A percentile compares a stretch with the other conserved stretches of the same genome.
phyloP scores from a whole-genome alignment of 2,329 filamentous ascomycete species.

The Aspergillus jensenii region DNA sequence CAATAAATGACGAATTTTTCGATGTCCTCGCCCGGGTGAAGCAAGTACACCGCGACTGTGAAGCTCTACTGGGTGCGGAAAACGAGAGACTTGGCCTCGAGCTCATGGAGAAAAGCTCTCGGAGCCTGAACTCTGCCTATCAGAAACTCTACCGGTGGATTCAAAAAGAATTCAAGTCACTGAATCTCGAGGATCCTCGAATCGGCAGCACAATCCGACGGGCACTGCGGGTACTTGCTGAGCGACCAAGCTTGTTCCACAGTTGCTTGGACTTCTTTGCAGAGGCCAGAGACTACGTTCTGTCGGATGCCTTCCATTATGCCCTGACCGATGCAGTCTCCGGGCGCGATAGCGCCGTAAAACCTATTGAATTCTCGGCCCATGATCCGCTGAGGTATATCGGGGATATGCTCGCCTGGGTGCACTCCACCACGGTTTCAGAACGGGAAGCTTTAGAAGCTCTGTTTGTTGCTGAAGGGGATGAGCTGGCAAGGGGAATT shows the following conservation, averaged over 20 bases:
- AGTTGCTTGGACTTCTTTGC: constrained; percentile 92
- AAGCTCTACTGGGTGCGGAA: constrained; percentile 84
- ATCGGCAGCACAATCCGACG: constrained; percentile 81
- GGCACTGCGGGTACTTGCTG: constrained; percentile 82
- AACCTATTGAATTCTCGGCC: constrained; percentile 90
- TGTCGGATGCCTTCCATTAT: constrained; percentile 85
- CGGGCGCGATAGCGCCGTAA: constrained; percentile 62
- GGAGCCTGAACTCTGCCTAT: constrained; percentile 82
- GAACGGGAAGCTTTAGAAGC: constrained; percentile 90
- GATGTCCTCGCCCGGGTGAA: constrained; percentile 74
- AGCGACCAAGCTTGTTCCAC: constrained; percentile 86
- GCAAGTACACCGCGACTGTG: constrained; percentile 82
- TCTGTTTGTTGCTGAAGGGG: constrained; percentile 85
- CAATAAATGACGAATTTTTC: constrained; percentile 86
- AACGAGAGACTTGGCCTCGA: constrained; percentile 85
- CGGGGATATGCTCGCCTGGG: constrained; percentile 97
- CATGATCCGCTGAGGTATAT: constrained; percentile 91
- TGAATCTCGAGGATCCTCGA: constrained; percentile 92
- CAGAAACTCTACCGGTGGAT: constrained; percentile 97
- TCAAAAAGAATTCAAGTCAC: constrained; percentile 84
- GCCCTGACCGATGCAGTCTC: constrained; percentile 74
- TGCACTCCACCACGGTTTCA: constrained; percentile 89
- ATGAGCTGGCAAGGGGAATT: constrained; percentile 81
- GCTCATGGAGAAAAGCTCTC: constrained; percentile 86
- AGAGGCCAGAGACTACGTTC: constrained; percentile 79